A percentile compares a stretch with the other conserved stretches of the same genome.
phyloP scores from a whole-genome alignment of 1,139 yeast genomes.

The Martiniozyma asiatica region DNA sequence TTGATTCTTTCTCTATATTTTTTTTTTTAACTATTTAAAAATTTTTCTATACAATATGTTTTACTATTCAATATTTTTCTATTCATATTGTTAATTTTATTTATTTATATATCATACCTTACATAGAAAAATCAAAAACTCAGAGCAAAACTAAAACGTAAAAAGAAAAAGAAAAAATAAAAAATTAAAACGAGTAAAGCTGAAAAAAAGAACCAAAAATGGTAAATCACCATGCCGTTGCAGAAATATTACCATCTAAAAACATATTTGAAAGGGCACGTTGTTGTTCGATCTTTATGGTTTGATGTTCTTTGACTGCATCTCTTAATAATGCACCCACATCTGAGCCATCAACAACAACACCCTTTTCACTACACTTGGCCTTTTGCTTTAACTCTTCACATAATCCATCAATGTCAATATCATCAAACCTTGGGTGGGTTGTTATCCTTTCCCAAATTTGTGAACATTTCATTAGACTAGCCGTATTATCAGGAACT shows the following conservation, averaged over 20 bases:
- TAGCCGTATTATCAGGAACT: slow-evolving; percentile 43
- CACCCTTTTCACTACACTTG: slow-evolving; percentile 90
- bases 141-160: not conserved
- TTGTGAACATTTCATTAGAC: slow-evolving; percentile 65
- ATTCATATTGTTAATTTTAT: no score
- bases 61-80: no score
- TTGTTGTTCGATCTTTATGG: not conserved
- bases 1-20: no score
- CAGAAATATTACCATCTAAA: not conserved
- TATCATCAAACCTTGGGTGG: slow-evolving; percentile 85
- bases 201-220: not conserved
- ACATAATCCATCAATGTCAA: slow-evolving; percentile 91
- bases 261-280: no score
- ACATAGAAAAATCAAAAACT: no score
- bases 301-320: slow-evolving; percentile 3
- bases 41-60: no score
- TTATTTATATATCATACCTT: no score
- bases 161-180: not conserved
- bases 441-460: slow-evolving; percentile 93
- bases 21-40: no score
- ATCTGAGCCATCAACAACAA: slow-evolving; percentile 68
- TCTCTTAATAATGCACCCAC: slow-evolving; percentile 52
- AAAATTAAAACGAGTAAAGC: not conserved
- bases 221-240: not conserved
- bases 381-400: slow-evolving; percentile 81